Evolutionary conservation across 805 yeast species (phyloP).

Genomic region (Sporopachydermia lactativora): DNA sequence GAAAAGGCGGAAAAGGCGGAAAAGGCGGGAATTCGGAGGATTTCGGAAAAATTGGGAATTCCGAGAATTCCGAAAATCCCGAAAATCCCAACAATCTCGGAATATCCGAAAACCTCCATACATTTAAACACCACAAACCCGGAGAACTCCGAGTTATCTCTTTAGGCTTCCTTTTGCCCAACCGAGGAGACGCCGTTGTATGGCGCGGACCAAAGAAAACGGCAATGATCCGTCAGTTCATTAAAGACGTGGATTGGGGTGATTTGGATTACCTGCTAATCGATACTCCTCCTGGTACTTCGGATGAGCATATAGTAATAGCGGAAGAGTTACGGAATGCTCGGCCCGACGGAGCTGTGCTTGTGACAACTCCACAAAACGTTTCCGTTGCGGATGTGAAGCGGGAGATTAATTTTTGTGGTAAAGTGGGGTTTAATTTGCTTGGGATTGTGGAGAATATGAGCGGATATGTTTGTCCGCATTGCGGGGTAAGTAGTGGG

Average conservation of each 20-base stretch:
- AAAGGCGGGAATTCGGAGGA: too few relatives aligned
- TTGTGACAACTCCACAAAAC: conserved; percentile 93
- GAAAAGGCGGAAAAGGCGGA: too few relatives aligned
- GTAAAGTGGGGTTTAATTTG: conserved; percentile 64
- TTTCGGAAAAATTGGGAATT: too few relatives aligned
- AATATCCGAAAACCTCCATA: too few relatives aligned
- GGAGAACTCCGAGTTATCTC: conserved; percentile 48
- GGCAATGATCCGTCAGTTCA: conserved; percentile 91
- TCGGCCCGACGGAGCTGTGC: conserved; percentile 79
- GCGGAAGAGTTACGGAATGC: conserved; percentile 75
- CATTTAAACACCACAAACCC: too few relatives aligned
- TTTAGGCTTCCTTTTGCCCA: conserved; percentile 71
- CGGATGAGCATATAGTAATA: conserved; percentile 94
- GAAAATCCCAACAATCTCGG: too few relatives aligned
- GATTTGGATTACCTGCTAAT: conserved; percentile 61
- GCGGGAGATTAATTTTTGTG: conserved; percentile 86
- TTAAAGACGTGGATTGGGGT: conserved; percentile 88
- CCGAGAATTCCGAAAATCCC: too few relatives aligned
- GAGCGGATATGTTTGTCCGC: conserved; percentile 95
- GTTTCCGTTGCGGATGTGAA: conserved; percentile 90
- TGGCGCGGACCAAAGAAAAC: conserved; percentile 99
- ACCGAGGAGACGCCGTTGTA: conserved; percentile 81
- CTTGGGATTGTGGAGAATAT: conserved; percentile 89
- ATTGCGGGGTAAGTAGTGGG: conserved; percentile 77
- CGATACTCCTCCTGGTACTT: conserved; percentile 98